Percentiles rank a stretch among this genome's conserved stretches.
Conservation (phyloP, 2,329 filamentous ascomycete genomes). For the Colletotrichum acutatum region DNA sequence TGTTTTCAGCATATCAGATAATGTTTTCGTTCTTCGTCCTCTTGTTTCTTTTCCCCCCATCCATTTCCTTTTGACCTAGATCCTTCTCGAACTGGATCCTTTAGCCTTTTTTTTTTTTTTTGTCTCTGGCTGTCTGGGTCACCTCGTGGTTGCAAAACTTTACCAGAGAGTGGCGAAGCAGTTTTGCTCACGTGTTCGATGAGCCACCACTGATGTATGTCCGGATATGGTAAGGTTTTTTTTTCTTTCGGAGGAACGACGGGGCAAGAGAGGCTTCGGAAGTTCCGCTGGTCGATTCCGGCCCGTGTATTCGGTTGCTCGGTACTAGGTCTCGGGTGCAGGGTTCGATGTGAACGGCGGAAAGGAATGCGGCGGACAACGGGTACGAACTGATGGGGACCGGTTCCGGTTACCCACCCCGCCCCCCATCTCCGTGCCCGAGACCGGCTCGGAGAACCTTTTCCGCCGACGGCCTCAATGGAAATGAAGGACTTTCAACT, state of each 20-base stretch:
- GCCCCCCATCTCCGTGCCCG: no score
- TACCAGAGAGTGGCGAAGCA: neutral
- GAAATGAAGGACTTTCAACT: neutral
- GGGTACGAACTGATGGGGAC: neutral
- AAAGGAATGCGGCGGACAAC: neutral
- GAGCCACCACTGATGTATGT: neutral
- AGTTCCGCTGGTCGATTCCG: neutral
- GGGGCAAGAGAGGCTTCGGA: neutral
- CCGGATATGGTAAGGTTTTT: neutral
- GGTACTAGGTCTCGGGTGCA: neutral
- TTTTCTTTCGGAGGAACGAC: neutral
- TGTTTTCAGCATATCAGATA: neutral
- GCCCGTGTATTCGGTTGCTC: neutral
- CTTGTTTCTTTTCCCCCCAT: neutral
- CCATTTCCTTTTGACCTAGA: neutral
- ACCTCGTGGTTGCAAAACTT: neutral
- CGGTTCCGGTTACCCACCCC: no score
- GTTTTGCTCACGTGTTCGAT: neutral
- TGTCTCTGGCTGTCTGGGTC: neutral
- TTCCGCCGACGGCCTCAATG: neutral
- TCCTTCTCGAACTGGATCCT: neutral
- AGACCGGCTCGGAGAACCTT: no score
- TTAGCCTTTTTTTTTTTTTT: neutral
- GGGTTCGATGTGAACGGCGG: neutral
- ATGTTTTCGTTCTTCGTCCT: neutral